Percentiles rank a stretch among this genome's conserved stretches.
These are phyloP conservation scores for Cryphonectria parasitica DNA, from an alignment of 2,329 filamentous ascomycete species.

Conservation along the genomic window DNA sequence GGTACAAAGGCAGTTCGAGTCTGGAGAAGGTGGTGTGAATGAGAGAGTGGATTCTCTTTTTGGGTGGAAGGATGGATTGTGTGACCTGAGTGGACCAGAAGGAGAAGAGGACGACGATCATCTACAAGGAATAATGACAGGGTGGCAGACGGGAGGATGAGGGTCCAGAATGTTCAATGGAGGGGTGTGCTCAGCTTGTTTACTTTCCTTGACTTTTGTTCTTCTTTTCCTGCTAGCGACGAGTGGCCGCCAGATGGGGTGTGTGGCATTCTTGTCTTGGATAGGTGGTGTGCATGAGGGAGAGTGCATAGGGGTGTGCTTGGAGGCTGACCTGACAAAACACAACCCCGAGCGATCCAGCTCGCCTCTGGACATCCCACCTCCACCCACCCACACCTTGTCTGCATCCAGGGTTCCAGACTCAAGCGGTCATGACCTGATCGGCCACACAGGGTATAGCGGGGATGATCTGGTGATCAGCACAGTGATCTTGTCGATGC, in stretches of 20 bases:
- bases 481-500: not conserved
- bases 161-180: constrained; percentile 13
- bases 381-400: not conserved
- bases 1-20: constrained; percentile 19
- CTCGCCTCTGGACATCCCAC: constrained; percentile 3
- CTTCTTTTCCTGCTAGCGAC: not conserved
- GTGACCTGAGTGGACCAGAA: constrained; percentile 22
- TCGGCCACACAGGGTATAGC: constrained; percentile 6
- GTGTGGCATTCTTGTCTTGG: constrained; percentile 20
- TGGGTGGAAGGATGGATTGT: constrained; percentile 15
- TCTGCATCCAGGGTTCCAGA: constrained; percentile 3
- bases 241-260: constrained; percentile 9
- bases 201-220: not conserved
- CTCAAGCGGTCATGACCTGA: constrained; percentile 15
- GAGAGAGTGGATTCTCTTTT: constrained; percentile 18
- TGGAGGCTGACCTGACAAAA: constrained; percentile 26
- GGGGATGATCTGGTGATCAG: constrained; percentile 4
- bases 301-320: constrained; percentile 20
- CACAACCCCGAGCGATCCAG: constrained; percentile 25
- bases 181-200: constrained; percentile 13
- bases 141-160: constrained; percentile 11
- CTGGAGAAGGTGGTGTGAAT: constrained; percentile 2
- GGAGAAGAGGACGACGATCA: constrained; percentile 20
- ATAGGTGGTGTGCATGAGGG: constrained; percentile 23
- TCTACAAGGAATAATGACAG: constrained; percentile 12